Evolutionary conservation across 2,329 filamentous ascomycete genomes (phyloP), one percentile per base, ranked within the genome.

Genomic region (Acrocalymma vagum): DNA sequence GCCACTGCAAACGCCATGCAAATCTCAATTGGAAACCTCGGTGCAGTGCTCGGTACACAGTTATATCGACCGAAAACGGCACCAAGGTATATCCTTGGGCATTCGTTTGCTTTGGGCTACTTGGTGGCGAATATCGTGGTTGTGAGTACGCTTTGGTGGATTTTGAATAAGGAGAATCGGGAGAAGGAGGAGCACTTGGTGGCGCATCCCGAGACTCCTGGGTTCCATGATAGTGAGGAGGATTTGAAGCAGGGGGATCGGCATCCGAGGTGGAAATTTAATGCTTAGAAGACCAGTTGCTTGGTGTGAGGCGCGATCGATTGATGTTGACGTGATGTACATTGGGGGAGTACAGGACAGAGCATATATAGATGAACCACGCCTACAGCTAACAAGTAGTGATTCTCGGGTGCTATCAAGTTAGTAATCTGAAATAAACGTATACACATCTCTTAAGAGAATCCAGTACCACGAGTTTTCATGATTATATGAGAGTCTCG

Each of bases 1-100:
- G 72, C 78, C 4, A 73, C 77, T 20, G 72, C 74, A 1, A 72
- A 77, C 9, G 74, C 72, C 1, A 71, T 78, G 49, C 77, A 80
- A 54, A 74, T 80, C 23, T 72, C 67, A 0, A 63, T 80, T 16
- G 78, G 78, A 0, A 80, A 80, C 23, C 41, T 76, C 65, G 68
- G 67, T 5, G 67, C 58, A n/a, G 68, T 71, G 3, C 26, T 71
- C 6, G 68, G 68, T 4, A 70, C 67, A 11, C 68, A 71, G 50
- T 39, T 71, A 10, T 71, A 70, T 31, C 48, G 68, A 6, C 62
- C 67, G 2, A 62, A 53, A 0, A 68, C 62, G 0, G 40, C 62
- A 11, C 68, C 68, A 6, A 35, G 66, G 17, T 71, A 71, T 42
- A 38, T 70, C 6, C 38, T 70, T 2, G 68, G 68, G 0, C 68